Percentiles rank a stretch among this genome's conserved stretches.
phyloP scores from a whole-genome alignment of 1,139 yeast genomes.

The Yamadazyma kanchanaburiensis region DNA sequence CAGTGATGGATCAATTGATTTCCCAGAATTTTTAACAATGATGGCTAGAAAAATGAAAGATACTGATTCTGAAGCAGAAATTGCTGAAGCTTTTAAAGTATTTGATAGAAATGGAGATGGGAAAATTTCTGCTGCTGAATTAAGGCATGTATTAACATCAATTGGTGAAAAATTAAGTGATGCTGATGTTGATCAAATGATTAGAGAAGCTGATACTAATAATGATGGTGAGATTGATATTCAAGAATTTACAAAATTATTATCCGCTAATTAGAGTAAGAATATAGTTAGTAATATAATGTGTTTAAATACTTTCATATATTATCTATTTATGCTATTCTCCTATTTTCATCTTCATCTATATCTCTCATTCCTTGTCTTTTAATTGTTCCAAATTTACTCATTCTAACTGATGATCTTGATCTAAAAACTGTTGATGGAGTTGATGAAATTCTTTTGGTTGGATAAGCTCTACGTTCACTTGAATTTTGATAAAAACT shows the following conservation, averaged over 20 bases:
- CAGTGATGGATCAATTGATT: conserved; percentile 92
- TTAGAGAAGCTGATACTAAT: conserved; percentile 91
- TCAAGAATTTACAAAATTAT: conserved; percentile 85
- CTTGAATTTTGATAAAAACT: conserved; percentile 7
- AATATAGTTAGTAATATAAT: conserved; percentile 1
- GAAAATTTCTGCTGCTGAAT: conserved; percentile 91
- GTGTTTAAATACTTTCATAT: conserved; percentile 1
- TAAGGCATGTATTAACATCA: conserved; percentile 92
- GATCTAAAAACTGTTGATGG: conserved; percentile 15
- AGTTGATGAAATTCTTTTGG: conserved; percentile 24
- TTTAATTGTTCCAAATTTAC: conserved; percentile 21
- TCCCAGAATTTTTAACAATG: conserved; percentile 79
- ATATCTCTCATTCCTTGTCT: conserved; percentile 11
- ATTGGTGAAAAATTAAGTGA: conserved; percentile 95
- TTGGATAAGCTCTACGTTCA: conserved; percentile 32
- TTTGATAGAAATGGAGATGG: conserved; percentile 95
- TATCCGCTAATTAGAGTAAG: conserved; percentile 42
- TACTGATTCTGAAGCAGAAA: conserved; percentile 94
- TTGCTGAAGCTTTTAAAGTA: conserved; percentile 95
- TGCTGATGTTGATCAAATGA: conserved; percentile 95
- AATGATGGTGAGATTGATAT: conserved; percentile 96
- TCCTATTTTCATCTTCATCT: no score
- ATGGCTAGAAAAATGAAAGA: conserved; percentile 96
- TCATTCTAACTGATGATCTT: conserved; percentile 18
- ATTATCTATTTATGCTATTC: background rate